Evolutionary conservation across 1,139 yeast genomes (phyloP).

Genomic region (Blastobotrys serpentis): DNA sequence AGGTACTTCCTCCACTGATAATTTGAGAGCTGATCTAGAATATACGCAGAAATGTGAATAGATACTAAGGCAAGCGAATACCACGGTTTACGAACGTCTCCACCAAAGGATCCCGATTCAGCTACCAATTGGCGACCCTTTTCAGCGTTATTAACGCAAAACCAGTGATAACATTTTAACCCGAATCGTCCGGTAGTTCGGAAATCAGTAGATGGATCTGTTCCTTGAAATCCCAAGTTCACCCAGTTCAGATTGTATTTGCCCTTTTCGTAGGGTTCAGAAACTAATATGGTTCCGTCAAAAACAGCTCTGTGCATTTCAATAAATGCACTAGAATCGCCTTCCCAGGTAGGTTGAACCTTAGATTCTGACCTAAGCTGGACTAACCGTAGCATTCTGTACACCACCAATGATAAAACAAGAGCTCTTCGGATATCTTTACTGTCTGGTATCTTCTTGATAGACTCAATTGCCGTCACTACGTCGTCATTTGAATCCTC

Average conservation of each 20-base stretch:
- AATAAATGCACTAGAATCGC: conserved; percentile 10
- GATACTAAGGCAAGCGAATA: conserved; percentile 41
- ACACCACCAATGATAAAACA: not conserved
- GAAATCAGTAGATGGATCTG: conserved; percentile 41
- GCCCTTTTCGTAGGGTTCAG: conserved; percentile 16
- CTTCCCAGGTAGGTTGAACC: conserved; percentile 17
- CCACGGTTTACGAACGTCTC: conserved; percentile 33
- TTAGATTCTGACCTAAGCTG: not conserved
- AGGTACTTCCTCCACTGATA: not conserved
- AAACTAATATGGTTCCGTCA: not conserved
- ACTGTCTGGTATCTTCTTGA: conserved; percentile 10
- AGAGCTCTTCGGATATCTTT: conserved; percentile 1
- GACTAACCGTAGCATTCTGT: not conserved
- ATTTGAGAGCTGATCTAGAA: conserved; percentile 23
- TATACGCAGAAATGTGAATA: conserved; percentile 34
- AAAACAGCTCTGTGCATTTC: conserved; percentile 20
- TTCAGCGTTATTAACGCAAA: conserved; percentile 27
- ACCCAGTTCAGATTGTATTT: conserved; percentile 36
- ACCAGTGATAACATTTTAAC: conserved; percentile 28
- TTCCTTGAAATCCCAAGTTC: conserved; percentile 41
- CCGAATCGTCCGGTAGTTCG: conserved; percentile 41
- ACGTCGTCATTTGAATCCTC: not conserved
- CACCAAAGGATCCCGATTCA: conserved; percentile 33
- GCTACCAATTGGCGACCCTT: conserved; percentile 22
- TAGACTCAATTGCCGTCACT: conserved; percentile 6